Conservation (phyloP, 257 asterid species). For the Fraxinus excelsior region DNA sequence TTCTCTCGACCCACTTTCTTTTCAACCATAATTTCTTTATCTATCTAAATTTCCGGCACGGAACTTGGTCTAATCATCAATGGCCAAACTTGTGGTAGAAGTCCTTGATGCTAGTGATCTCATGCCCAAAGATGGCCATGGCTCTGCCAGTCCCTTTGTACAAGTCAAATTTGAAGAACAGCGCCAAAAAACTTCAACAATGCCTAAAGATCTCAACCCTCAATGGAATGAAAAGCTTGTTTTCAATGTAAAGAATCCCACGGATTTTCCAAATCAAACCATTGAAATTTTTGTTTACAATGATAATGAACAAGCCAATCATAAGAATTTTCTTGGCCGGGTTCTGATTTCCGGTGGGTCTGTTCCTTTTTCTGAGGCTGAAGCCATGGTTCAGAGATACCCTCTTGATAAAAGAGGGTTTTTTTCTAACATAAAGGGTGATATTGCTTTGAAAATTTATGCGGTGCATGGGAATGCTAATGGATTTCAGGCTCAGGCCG, state of each 20-base stretch:
- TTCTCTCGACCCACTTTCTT: constrained; percentile 9
- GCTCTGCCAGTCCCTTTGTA: constrained; percentile 79
- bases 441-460: constrained; percentile 58
- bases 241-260: constrained; percentile 55
- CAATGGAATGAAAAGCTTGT: constrained; percentile 77
- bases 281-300: constrained; percentile 66
- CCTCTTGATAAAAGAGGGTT: constrained; percentile 91
- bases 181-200: constrained; percentile 58
- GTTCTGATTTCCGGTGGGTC: constrained; percentile 68
- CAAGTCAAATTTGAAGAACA: constrained; percentile 75
- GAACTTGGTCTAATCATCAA: constrained; percentile 14
- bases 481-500: background rate
- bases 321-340: constrained; percentile 71
- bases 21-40: constrained; percentile 19
- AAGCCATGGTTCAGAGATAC: constrained; percentile 61
- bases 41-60: constrained; percentile 20
- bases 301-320: constrained; percentile 54
- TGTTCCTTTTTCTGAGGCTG: constrained; percentile 60
- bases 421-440: constrained; percentile 79
- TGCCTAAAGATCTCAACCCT: constrained; percentile 73
- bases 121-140: constrained; percentile 91
- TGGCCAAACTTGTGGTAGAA: constrained; percentile 67
- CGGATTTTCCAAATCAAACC: constrained; percentile 40
- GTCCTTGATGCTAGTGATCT: constrained; percentile 82
- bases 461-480: constrained; percentile 29